phyloP scores from a whole-genome alignment of 805 yeast genomes.

The Pichia eremophila region DNA sequence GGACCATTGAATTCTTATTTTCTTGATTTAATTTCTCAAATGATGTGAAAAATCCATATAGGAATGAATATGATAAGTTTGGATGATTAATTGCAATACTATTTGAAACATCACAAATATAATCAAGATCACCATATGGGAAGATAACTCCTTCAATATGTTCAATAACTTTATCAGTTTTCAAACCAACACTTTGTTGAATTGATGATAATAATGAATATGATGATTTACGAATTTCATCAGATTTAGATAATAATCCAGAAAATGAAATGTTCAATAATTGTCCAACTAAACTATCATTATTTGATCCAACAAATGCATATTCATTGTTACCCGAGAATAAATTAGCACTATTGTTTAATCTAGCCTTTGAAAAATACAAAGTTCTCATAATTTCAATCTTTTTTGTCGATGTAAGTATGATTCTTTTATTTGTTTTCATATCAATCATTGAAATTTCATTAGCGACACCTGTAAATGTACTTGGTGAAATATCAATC shows the following conservation, averaged over 20 bases:
- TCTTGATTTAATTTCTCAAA: constrained; percentile 31
- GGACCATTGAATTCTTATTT: constrained; percentile 33
- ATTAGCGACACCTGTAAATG: constrained; percentile 36
- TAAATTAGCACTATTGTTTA: constrained; percentile 11
- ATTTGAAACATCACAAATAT: constrained; percentile 47
- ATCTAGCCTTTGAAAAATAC: constrained; percentile 54
- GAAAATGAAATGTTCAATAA: constrained; percentile 56
- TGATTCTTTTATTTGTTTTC: constrained; percentile 26
- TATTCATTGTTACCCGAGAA: constrained; percentile 13
- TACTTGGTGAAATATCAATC: constrained; percentile 31
- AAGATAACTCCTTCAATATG: constrained; percentile 53
- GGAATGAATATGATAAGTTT: constrained; percentile 47
- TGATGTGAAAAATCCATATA: constrained; percentile 41
- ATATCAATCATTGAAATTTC: constrained; percentile 38
- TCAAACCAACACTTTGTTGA: constrained; percentile 48
- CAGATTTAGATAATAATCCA: constrained; percentile 54
- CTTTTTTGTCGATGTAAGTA: constrained; percentile 40
- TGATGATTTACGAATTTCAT: constrained; percentile 53
- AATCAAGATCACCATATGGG: constrained; percentile 58
- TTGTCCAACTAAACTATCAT: constrained; percentile 36
- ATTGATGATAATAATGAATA: constrained; percentile 54
- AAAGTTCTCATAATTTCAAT: constrained; percentile 62
- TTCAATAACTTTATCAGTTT: constrained; percentile 47
- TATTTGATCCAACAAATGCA: constrained; percentile 28
- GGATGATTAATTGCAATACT: constrained; percentile 52